These are phyloP conservation scores for Boletus speciosus DNA, from an alignment of 768 basidiomycete genomes.

Conservation along the genomic window DNA sequence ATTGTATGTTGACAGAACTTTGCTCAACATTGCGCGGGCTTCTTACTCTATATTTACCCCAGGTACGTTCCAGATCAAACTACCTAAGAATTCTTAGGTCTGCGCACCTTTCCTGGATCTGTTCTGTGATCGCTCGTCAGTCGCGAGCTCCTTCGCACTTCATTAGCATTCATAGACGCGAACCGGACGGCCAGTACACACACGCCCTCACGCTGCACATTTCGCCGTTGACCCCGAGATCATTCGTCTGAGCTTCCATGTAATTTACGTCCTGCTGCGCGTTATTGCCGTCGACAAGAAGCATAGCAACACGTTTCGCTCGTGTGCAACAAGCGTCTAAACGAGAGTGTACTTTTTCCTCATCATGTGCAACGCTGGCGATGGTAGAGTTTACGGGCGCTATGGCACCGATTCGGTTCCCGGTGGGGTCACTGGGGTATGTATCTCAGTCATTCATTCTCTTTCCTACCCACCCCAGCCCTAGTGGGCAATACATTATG, in stretches of 20 bases:
- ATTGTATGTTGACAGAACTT: slow-evolving; percentile 53
- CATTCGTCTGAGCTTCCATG: background rate
- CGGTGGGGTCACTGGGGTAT: too few relatives aligned
- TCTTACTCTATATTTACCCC: background rate
- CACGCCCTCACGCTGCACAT: background rate
- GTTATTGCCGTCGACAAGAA: background rate
- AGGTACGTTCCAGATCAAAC: slow-evolving; percentile 84
- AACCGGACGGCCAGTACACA: background rate
- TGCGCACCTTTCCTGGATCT: background rate
- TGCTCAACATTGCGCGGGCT: background rate
- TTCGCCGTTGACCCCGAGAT: background rate
- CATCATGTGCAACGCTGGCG: background rate
- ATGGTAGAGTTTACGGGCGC: too few relatives aligned
- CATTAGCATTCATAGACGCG: background rate
- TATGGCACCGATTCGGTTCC: background rate
- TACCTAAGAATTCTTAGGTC: slow-evolving; percentile 53
- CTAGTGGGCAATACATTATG: background rate
- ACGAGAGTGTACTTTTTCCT: too few relatives aligned
- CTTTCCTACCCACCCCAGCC: background rate
- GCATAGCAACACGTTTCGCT: background rate
- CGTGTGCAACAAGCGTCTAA: background rate
- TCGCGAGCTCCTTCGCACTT: background rate
- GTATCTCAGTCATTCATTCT: background rate
- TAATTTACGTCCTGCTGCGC: background rate
- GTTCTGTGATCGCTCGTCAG: background rate